Evolutionary conservation across 2,329 filamentous ascomycete genomes (phyloP), one percentile per base, ranked within the genome.

Genomic region (Ceratocystis alfenasii): DNA sequence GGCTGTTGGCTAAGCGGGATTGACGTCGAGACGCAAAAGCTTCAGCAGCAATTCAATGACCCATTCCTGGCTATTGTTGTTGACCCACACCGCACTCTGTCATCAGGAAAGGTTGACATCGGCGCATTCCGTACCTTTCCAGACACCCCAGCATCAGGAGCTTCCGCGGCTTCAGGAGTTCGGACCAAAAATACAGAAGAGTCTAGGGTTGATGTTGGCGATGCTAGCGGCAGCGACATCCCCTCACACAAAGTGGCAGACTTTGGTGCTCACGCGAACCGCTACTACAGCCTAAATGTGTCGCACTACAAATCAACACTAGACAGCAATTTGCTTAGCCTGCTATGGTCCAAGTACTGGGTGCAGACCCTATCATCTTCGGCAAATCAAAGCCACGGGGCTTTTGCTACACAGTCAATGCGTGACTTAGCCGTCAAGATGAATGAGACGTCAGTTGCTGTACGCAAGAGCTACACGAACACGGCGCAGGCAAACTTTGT

Each of bases 311-410:
- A 97, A 78, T 94, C 89, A 69, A 88, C 88, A 0, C 86, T 99
- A 33, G 94, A 99, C 76, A 83, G 86, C 1, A 88, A 91, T 71
- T 81, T 99, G 28, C 80, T 99, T 4, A 90, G 95, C 72, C 82
- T 90, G 63, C 80, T 99, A 36, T 97, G 94, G 94, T 96, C 96
- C 79, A 97, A 97, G 76, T 99, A 99, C 80, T 96, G 91, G 94
- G 92, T 96, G 44, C 89, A 95, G 73, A 99, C 94, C 5, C 83
- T 99, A 22, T 25, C 53, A 17, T 95, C 90, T 86, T 71, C 92
- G 93, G 25, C 82, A 96, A 3, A 87, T 95, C 71, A 91, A 90
- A 97, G 96, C 73, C 88, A 92, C 69, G 53, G 12, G 22, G 93
- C 96, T 71, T 99, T 92, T 73, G 88, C 87, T 64, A 95, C 88